A percentile compares a stretch with the other conserved stretches of the same genome.
Conservation (phyloP, 75 land plant genomes). For the Larix kaempferi region DNA sequence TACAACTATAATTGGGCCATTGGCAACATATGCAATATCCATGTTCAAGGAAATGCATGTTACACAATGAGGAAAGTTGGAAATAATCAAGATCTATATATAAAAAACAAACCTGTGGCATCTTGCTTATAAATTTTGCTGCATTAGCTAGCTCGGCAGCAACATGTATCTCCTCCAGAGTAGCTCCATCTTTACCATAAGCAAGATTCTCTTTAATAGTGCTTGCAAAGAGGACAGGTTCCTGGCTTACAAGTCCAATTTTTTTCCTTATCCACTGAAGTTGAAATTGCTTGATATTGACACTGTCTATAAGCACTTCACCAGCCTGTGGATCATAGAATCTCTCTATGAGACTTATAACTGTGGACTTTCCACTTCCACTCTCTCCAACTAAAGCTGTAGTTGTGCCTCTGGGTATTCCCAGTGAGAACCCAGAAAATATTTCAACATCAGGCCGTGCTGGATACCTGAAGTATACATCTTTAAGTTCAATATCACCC, state of each 20-base stretch:
- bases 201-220: slow-evolving; percentile 21
- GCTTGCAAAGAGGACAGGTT: slow-evolving; percentile 25
- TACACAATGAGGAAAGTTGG: too few species aligned
- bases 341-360: slow-evolving; percentile 88
- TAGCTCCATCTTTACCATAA: slow-evolving; percentile 26
- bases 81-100: neutral
- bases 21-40: neutral
- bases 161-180: slow-evolving; percentile 18
- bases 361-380: slow-evolving; percentile 99
- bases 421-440: slow-evolving; percentile 65
- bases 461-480: slow-evolving; percentile 86
- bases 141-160: slow-evolving; percentile 32
- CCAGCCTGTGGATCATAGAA: slow-evolving; percentile 96
- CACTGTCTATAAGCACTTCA: slow-evolving; percentile 84
- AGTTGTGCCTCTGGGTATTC: slow-evolving; percentile 73
- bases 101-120: slow-evolving; percentile 20
- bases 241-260: slow-evolving; percentile 44
- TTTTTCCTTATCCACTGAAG: slow-evolving; percentile 82
- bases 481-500: slow-evolving; percentile 81
- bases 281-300: slow-evolving; percentile 73
- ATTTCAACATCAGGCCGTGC: slow-evolving; percentile 84
- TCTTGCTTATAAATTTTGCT: slow-evolving; percentile 18
- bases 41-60: neutral
- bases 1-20: slow-evolving; percentile 1
- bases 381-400: slow-evolving; percentile 95